These are phyloP conservation scores for Cryptococcus wingfieldii DNA, from an alignment of 1,284 basidiomycete genomes.

Conservation along the genomic window DNA sequence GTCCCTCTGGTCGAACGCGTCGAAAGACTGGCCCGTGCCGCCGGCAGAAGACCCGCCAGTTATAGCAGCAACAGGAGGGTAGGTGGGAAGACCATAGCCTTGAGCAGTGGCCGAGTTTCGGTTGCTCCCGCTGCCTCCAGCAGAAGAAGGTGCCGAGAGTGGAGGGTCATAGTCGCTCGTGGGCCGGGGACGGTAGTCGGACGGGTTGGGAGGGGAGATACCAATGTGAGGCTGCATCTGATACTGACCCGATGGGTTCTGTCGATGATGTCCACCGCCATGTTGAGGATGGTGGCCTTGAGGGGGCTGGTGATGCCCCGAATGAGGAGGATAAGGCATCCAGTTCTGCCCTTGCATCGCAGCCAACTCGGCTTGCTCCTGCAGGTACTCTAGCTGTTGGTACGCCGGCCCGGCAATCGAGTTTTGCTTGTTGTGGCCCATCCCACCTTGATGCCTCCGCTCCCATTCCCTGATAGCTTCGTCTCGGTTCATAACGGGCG, in stretches of 20 bases:
- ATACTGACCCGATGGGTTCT: conserved; percentile 25
- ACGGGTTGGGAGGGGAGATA: conserved; percentile 18
- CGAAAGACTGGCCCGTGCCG: conserved; percentile 20
- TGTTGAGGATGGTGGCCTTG: conserved; percentile 2
- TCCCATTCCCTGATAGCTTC: conserved; percentile 89
- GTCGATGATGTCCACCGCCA: conserved; percentile 13
- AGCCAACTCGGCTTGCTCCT: conserved; percentile 84
- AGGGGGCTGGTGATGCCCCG: conserved; percentile 10
- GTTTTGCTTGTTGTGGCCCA: conserved; percentile 34
- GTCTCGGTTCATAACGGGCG: conserved; percentile 82
- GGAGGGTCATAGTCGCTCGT: conserved; percentile 38
- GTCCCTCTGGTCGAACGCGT: conserved; percentile 35
- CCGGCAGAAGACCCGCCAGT: conserved; percentile 14
- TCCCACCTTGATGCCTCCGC: conserved; percentile 52
- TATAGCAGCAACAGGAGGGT: conserved; percentile 46
- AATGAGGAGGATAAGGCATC: conserved; percentile 28
- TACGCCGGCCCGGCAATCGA: conserved; percentile 58
- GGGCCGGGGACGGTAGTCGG: conserved; percentile 19
- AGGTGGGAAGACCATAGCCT: conserved; percentile 38
- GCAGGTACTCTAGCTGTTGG: conserved; percentile 79
- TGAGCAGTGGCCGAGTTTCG: background rate
- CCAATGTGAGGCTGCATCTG: conserved; percentile 44
- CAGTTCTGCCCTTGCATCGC: conserved; percentile 47
- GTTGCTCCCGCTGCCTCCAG: background rate
- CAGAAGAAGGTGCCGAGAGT: conserved; percentile 7